Percentiles rank a stretch among this genome's conserved stretches.
These are phyloP conservation scores for Nevesoporus exiguus DNA, from an alignment of 768 basidiomycete genomes.

Conservation along the genomic window DNA sequence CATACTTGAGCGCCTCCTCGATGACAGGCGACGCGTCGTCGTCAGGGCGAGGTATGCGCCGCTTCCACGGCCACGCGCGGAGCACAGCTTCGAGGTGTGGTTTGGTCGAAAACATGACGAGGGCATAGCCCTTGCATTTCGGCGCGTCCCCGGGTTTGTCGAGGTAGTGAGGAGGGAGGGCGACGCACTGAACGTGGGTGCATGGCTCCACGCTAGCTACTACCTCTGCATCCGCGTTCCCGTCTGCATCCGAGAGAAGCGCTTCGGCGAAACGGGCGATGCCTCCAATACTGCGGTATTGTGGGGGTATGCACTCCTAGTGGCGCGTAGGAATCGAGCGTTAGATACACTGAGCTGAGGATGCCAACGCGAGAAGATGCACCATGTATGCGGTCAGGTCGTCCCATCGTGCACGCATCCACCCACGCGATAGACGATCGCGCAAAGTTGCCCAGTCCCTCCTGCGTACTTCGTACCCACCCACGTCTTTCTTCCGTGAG, in stretches of 20 bases:
- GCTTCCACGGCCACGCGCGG: constrained; percentile 56
- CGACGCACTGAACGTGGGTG: constrained; percentile 45
- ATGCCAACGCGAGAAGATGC: neutral
- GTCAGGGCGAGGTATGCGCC: neutral
- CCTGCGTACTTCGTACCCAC: constrained; percentile 65
- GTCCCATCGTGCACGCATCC: constrained; percentile 54
- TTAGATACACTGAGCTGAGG: neutral
- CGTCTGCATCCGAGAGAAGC: constrained; percentile 26
- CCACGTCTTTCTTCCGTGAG: constrained; percentile 34
- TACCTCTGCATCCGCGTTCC: neutral
- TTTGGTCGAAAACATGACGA: constrained; percentile 50
- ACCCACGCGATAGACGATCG: constrained; percentile 24
- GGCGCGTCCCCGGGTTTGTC: constrained; percentile 54
- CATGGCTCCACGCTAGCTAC: neutral
- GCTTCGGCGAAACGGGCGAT: constrained; percentile 43
- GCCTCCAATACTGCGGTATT: constrained; percentile 47
- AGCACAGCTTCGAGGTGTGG: constrained; percentile 44
- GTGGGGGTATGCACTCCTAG: constrained; percentile 69
- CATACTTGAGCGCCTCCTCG: constrained; percentile 52
- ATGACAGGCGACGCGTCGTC: constrained; percentile 1
- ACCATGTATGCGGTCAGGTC: constrained; percentile 66
- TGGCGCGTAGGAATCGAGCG: too few species aligned
- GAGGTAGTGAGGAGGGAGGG: constrained; percentile 59
- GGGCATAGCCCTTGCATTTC: constrained; percentile 72
- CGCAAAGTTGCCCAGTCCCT: constrained; percentile 39